Conservation (phyloP, 148 eudicot species). For the Spergularia marina region DNA sequence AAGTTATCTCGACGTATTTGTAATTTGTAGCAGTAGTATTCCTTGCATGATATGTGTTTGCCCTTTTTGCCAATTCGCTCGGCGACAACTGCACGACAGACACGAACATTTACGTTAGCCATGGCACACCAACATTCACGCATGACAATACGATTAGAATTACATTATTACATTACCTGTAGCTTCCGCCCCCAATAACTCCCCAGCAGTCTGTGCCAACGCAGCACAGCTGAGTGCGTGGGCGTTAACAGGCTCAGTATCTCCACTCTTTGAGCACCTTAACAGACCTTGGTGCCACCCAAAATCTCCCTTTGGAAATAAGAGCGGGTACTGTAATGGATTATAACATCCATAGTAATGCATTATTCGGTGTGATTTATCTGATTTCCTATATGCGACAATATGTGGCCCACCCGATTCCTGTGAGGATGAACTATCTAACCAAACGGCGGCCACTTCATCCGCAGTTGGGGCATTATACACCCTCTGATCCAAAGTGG, state of each 20-base stretch:
- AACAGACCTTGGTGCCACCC: background rate
- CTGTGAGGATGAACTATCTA: background rate
- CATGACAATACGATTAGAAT: too few species aligned
- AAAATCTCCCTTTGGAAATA: background rate
- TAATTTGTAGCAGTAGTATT: slow-evolving; percentile 18
- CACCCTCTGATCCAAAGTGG: background rate
- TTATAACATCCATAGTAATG: slow-evolving; percentile 13
- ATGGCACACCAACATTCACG: too few species aligned
- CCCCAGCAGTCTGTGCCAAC: too few species aligned
- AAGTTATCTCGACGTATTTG: background rate
- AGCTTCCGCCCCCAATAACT: too few species aligned
- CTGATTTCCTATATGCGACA: background rate
- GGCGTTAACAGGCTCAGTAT: too few species aligned
- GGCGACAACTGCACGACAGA: too few species aligned
- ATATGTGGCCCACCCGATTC: background rate
- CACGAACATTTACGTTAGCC: too few species aligned
- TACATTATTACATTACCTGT: too few species aligned
- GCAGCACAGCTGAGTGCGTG: too few species aligned
- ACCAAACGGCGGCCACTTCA: background rate
- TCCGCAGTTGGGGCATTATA: slow-evolving; percentile 8
- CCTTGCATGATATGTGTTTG: background rate
- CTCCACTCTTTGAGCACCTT: too few species aligned
- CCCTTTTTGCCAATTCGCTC: too few species aligned
- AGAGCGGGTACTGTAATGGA: background rate
- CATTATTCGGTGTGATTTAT: background rate